Conservation (phyloP, 768 basidiomycete species). For the Lactarius sp. region DNA sequence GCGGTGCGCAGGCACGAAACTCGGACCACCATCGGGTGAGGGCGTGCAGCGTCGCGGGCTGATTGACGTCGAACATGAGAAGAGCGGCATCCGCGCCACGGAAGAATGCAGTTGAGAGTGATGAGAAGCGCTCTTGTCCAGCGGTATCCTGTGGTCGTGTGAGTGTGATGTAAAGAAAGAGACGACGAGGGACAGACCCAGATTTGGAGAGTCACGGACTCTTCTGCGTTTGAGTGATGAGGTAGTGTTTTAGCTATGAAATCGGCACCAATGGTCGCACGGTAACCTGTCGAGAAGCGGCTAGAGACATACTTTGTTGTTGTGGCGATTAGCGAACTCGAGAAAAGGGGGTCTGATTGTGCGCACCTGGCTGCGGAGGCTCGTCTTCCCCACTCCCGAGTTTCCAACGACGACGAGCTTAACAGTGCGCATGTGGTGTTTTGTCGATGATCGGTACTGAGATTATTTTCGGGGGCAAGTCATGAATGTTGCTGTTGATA, state of each 20-base stretch:
- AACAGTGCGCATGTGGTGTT: slow-evolving; percentile 53
- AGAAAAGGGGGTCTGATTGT: neutral
- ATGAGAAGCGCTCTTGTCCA: slow-evolving; percentile 85
- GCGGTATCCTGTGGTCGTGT: slow-evolving; percentile 60
- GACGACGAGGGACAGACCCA: slow-evolving; percentile 41
- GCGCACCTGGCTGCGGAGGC: slow-evolving; percentile 66
- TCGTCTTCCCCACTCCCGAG: slow-evolving; percentile 83
- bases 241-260: slow-evolving; percentile 74
- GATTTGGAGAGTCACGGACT: slow-evolving; percentile 64
- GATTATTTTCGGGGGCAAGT: neutral
- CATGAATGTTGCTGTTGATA: neutral
- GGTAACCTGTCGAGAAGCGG: slow-evolving; percentile 69
- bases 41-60: slow-evolving; percentile 52
- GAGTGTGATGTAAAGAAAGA: neutral
- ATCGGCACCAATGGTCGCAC: slow-evolving; percentile 87
- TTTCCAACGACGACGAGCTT: slow-evolving; percentile 81
- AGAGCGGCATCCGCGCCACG: slow-evolving; percentile 79
- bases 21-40: slow-evolving; percentile 76
- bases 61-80: slow-evolving; percentile 76
- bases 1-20: slow-evolving; percentile 62
- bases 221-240: slow-evolving; percentile 49
- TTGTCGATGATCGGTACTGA: neutral
- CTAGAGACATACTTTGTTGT: slow-evolving; percentile 64
- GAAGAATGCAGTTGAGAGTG: slow-evolving; percentile 77
- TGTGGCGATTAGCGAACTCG: neutral